Conservation (phyloP, 306 rosid genomes). For the Malus orientalis region DNA sequence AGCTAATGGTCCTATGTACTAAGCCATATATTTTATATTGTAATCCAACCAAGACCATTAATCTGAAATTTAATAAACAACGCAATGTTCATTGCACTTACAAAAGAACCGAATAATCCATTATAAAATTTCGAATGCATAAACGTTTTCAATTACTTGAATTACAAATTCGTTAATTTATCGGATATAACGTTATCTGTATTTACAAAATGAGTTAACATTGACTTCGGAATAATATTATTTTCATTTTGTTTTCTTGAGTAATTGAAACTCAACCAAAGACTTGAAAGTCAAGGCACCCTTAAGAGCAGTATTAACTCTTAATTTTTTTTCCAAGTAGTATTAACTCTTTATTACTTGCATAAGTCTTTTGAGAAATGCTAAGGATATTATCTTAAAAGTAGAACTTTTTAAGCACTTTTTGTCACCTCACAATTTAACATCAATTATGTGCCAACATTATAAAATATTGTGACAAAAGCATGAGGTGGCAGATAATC, state of each 20-base stretch:
- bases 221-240: not conserved
- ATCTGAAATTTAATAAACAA: not conserved
- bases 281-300: not conserved
- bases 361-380: too few species aligned
- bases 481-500: too few species aligned
- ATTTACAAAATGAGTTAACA: not conserved
- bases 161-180: too few species aligned
- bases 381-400: too few species aligned
- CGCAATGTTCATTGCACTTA: not conserved
- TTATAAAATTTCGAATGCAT: too few species aligned
- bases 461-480: too few species aligned
- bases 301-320: not conserved
- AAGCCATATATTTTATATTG: not conserved
- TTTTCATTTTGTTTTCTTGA: not conserved
- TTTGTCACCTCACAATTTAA: too few species aligned
- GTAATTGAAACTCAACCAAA: not conserved
- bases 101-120: not conserved
- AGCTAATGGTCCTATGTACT: not conserved
- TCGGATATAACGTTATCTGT: too few species aligned
- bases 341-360: too few species aligned
- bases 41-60: not conserved
- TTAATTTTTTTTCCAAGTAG: too few species aligned
- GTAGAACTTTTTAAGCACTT: too few species aligned
- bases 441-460: too few species aligned
- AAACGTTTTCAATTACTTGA: not conserved